Conservation (phyloP, 371 early-diverging fungal genomes). For the Thermomucor indicae-seudaticae region DNA sequence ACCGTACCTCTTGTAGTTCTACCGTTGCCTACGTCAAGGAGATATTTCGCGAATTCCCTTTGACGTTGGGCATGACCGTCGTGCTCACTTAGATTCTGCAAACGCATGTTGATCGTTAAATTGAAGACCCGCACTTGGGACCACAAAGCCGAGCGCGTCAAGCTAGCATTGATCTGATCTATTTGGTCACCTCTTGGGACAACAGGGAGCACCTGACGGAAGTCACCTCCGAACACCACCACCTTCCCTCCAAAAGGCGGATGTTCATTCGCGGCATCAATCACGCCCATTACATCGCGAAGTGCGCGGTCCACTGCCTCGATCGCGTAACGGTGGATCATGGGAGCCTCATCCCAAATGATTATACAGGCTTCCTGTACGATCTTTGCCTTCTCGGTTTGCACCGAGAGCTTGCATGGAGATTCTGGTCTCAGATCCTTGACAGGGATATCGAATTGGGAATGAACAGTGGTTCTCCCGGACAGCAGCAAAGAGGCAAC, state of each 20-base stretch:
- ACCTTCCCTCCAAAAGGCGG: constrained; percentile 25
- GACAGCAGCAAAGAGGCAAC: constrained; percentile 1
- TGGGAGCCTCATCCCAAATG: constrained; percentile 33
- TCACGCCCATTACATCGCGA: constrained; percentile 12
- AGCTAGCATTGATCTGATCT: too few relatives aligned
- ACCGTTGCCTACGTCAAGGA: not conserved
- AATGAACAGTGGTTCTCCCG: constrained; percentile 3
- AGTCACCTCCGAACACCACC: constrained; percentile 14
- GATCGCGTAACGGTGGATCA: constrained; percentile 12
- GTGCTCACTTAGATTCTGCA: not conserved
- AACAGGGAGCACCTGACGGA: too few relatives aligned
- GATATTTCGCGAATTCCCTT: not conserved
- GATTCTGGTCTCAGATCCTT: constrained; percentile 1
- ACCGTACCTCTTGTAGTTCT: not conserved
- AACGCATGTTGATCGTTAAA: constrained; percentile 15
- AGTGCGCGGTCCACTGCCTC: constrained; percentile 21
- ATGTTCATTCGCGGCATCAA: constrained; percentile 3
- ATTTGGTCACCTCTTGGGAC: too few relatives aligned
- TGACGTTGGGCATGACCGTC: not conserved
- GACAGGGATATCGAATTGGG: not conserved
- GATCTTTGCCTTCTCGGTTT: constrained; percentile 2
- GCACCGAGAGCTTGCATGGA: constrained; percentile 6
- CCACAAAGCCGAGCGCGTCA: not conserved
- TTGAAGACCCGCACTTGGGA: not conserved
- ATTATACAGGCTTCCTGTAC: constrained; percentile 11